Conservation (phyloP, 176 grass and related monocot genomes). For the Oryza officinalis region DNA sequence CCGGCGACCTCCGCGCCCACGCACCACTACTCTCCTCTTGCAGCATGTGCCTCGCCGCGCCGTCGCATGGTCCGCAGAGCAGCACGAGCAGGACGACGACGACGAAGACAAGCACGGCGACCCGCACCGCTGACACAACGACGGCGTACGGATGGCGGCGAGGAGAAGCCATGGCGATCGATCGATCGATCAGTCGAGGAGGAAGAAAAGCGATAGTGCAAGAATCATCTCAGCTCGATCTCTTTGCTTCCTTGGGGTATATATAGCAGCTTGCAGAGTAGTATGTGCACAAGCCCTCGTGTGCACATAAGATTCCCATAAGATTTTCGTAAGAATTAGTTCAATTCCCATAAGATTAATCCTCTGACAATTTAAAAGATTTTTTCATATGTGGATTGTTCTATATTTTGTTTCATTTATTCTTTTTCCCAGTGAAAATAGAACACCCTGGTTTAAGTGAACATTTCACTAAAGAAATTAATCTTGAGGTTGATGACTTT, state of each 20-base stretch:
- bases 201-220: neutral
- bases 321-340: neutral
- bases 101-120: neutral
- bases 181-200: neutral
- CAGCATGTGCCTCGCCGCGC: neutral
- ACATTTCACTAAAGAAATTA: no score
- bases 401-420: neutral
- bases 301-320: no score
- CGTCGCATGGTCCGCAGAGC: neutral
- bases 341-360: neutral
- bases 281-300: no score
- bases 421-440: neutral
- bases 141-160: neutral
- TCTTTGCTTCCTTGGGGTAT: neutral
- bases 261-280: neutral
- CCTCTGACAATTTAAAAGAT: neutral
- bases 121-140: neutral
- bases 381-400: neutral
- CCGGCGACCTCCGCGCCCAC: neutral
- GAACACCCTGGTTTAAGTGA: no score
- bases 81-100: neutral
- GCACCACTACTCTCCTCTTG: neutral
- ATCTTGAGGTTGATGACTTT: no score
- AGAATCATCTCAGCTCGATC: neutral
- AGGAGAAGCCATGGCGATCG: constrained; percentile 6